phyloP scores from a whole-genome alignment of 371 early-diverging fungal genomes.

The Chytridium lagenaria region DNA sequence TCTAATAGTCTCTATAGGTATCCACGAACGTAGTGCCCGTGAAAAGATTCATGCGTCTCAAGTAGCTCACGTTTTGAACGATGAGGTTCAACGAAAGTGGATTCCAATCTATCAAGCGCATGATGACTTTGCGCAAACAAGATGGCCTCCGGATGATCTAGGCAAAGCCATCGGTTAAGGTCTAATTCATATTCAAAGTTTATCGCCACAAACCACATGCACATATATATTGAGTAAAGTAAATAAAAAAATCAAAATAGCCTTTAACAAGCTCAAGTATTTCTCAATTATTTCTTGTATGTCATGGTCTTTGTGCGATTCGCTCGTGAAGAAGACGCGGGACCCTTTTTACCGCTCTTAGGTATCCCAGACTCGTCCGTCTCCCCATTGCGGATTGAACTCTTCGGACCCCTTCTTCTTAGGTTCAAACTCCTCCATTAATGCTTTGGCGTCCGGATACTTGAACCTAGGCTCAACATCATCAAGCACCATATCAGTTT shows the following conservation, averaged over 20 bases:
- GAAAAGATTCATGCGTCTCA: constrained; percentile 95
- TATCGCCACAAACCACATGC: too few relatives aligned
- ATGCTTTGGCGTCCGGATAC: background rate
- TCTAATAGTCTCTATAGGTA: constrained; percentile 67
- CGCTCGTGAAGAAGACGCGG: background rate
- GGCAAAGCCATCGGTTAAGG: constrained; percentile 59
- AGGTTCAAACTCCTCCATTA: background rate
- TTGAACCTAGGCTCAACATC: background rate
- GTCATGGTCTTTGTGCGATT: constrained; percentile 10
- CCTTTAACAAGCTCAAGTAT: background rate
- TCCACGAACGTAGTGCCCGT: constrained; percentile 95
- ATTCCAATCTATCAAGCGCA: constrained; percentile 96
- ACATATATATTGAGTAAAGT: too few relatives aligned
- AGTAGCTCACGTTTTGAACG: constrained; percentile 98
- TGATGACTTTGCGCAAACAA: constrained; percentile 93
- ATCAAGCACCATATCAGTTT: constrained; percentile 1
- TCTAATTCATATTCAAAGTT: background rate
- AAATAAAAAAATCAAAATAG: background rate
- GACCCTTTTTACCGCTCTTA: background rate
- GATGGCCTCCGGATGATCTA: constrained; percentile 86
- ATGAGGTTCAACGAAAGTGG: constrained; percentile 97
- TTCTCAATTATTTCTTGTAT: background rate
- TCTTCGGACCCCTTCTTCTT: background rate
- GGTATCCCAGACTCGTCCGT: constrained; percentile 2
- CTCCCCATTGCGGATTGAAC: background rate